phyloP scores from a whole-genome alignment of 1,284 basidiomycete genomes.

The Agaricales sp. region DNA sequence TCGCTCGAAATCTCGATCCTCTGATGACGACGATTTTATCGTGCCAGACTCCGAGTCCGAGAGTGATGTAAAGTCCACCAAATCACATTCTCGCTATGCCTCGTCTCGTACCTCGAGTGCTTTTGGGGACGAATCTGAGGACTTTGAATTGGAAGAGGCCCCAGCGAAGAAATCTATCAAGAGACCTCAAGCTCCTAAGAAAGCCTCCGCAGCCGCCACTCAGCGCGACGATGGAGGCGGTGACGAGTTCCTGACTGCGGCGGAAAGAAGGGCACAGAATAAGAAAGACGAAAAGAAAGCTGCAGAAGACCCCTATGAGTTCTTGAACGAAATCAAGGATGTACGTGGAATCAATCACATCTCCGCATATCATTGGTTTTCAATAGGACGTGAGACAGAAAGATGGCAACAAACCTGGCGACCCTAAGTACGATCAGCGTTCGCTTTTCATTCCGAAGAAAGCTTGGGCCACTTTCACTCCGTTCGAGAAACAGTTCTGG shows the following conservation, averaged over 20 bases:
- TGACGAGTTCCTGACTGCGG: slow-evolving; percentile 69
- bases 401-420: slow-evolving; percentile 70
- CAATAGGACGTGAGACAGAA: slow-evolving; percentile 58
- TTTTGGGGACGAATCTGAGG: slow-evolving; percentile 27
- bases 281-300: slow-evolving; percentile 80
- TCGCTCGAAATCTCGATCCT: slow-evolving; percentile 32
- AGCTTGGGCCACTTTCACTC: slow-evolving; percentile 83
- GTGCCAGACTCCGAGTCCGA: slow-evolving; percentile 47
- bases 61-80: slow-evolving; percentile 29
- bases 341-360: slow-evolving; percentile 26
- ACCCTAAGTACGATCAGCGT: slow-evolving; percentile 88
- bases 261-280: slow-evolving; percentile 69
- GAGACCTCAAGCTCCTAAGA: slow-evolving; percentile 11
- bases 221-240: slow-evolving; percentile 15
- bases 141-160: slow-evolving; percentile 17
- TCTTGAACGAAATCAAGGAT: slow-evolving; percentile 72
- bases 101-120: slow-evolving; percentile 34
- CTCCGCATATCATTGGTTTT: background rate
- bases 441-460: slow-evolving; percentile 77
- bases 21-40: slow-evolving; percentile 61
- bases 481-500: slow-evolving; percentile 98
- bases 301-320: slow-evolving; percentile 74
- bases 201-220: slow-evolving; percentile 7
- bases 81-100: slow-evolving; percentile 29
- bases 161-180: slow-evolving; percentile 18